Base-by-base conservation (phyloP, 2,329 filamentous ascomycete species). In the Fusarium nelsonii region DNA sequence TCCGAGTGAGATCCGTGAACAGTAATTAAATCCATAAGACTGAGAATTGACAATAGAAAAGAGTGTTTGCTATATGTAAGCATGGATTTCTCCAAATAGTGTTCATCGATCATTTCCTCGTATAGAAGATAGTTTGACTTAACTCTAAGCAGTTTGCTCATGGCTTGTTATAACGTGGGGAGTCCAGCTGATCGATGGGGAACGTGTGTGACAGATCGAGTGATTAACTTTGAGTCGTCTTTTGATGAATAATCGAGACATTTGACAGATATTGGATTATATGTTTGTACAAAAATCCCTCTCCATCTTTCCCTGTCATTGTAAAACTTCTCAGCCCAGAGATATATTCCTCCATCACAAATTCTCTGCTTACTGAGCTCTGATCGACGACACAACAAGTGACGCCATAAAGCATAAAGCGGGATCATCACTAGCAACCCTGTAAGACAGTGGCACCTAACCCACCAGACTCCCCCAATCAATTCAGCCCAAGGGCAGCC, bases 391-490 rank as follows among this genome's bases (percentile, higher is more conserved):
- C 16, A 45, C 3, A 6, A 18, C 26, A 14, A 15, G 28, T 45
- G 65, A 69, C 65, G 65, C 65, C 43, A 69, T 65, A 54, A 28
- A 54, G 41, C 43, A 69, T 65, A 54, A 28, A 54, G 41, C 51
- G 20, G 34, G 52, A 50, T 59, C 45, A 41, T 48, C 32, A 54
- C 62, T 26, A n/a, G 41, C 32, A 40, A 26, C 44, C 53, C 50
- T 65, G 66, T 58, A 63, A 63, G 34, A 49, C 62, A 51, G 61
- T 70, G 64, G 52, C 59, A 58, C 65, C 43, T 16, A 45, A 30
- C 26, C n/a, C 26, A 10, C 51, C 46, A 41, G 4, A 44, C 44
- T 30, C 36, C 43, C 45, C 64, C 66, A 69, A 67, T 65, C 71
- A 44, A n/a, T 37, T 26, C 44, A 23, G 43, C n/a, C 36, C 56